A percentile compares a stretch with the other conserved stretches of the same genome.
phyloP scores from a whole-genome alignment of 2,329 filamentous ascomycete species.

The Akanthomyces muscarius region DNA sequence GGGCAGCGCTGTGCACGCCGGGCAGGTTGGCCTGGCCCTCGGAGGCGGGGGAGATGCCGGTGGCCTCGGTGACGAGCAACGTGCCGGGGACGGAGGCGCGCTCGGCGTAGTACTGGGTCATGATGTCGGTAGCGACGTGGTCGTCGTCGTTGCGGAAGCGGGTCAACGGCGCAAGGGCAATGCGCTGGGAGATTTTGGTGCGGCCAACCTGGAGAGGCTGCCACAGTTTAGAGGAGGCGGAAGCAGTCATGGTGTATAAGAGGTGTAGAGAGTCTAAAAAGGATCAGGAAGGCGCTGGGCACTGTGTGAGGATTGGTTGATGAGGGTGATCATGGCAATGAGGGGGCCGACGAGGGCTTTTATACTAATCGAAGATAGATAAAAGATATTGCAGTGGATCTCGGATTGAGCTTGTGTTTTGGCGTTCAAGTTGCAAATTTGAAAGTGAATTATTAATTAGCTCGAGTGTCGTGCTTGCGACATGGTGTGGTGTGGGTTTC shows the following conservation, averaged over 20 bases:
- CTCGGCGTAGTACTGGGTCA: conserved; percentile 43
- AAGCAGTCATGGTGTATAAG: conserved; percentile 19
- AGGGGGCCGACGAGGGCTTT: background rate
- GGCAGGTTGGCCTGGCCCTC: conserved; percentile 39
- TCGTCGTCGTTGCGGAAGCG: conserved; percentile 45
- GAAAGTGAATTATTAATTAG: conserved; percentile 6
- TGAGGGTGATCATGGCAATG: background rate
- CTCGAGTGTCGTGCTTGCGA: background rate
- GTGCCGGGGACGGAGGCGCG: conserved; percentile 40
- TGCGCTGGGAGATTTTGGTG: conserved; percentile 35
- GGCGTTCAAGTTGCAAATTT: background rate
- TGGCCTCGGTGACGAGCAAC: conserved; percentile 44
- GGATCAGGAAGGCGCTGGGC: background rate
- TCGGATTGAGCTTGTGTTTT: background rate
- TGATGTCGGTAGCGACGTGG: conserved; percentile 24
- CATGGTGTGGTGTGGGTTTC: background rate
- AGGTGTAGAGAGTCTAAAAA: background rate
- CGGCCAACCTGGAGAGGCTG: conserved; percentile 40
- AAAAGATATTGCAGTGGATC: background rate
- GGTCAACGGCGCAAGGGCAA: conserved; percentile 55
- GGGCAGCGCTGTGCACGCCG: conserved; percentile 52
- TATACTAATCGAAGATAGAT: background rate
- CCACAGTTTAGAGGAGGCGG: conserved; percentile 6
- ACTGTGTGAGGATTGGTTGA: background rate
- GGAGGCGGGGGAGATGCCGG: conserved; percentile 35